Evolutionary conservation across 75 land plant genomes (phyloP), one percentile per base, ranked within the genome.

Genomic region (Cunninghamia lanceolata): DNA sequence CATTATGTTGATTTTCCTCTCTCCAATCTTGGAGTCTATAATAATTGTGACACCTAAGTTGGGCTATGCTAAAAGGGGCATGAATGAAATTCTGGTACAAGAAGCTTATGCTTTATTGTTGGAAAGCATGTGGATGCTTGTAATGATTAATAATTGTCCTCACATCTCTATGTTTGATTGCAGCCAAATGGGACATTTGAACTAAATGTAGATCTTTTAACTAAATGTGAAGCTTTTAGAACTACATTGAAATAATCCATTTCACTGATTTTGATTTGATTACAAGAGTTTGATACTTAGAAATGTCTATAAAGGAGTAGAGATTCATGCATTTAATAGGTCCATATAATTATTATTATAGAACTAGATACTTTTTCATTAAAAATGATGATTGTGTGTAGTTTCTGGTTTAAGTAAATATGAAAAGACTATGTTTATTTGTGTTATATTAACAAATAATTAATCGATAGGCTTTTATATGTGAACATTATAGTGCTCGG

Each of bases 181-280:
- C 97, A 97, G 99, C 99, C 99, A 47, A 94, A 89, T 42, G 95
- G 91, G 14, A 92, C 92, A 42, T 95, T 97, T 89, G 95, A 94
- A 50, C 87, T 95, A 52, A 93, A 94, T 59, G 84, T 97, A 35
- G 99, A 97, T 66, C 92, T 95, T 83, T 85, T 39, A 39, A 39
- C 2, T 96, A 71, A 87, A 92, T 89, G 90, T 96, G 73, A 85
- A 89, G 88, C 40, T 39, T 40, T 35, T 19, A 17, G 82, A 10
- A 34, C 46, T 42, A 15, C 85, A 38, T 28, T 16, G 16, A 56
- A 85, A n/a, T 63, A 56, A 42, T 32, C 78, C 2, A 52, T 32
- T 45, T 82, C 15, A 82, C 30, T 34, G 21, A 39, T 83, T 45
- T 30, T 50, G 40, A 83, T 39, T 52, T 52, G 15, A 52, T 52